Evolutionary conservation across 306 rosid genomes (phyloP).

Genomic region (Herpetospermum pedunculosum): DNA sequence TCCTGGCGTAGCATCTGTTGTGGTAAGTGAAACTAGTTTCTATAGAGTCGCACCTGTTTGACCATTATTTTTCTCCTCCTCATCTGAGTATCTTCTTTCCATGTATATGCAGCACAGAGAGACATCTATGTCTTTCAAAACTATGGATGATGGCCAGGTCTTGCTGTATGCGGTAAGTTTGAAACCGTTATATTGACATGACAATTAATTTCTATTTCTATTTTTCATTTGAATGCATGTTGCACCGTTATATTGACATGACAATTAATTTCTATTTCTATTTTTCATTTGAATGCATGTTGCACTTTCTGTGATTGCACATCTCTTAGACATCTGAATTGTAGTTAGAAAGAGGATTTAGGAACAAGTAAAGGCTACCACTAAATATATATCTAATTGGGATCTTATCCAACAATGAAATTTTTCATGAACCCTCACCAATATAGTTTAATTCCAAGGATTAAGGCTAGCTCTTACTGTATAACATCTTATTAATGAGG

Average conservation of each 20-base stretch:
- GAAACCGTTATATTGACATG: neutral
- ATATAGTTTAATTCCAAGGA: neutral
- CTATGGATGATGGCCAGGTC: slow-evolving; percentile 95
- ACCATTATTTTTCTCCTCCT: slow-evolving; percentile 6
- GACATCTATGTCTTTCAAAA: slow-evolving; percentile 96
- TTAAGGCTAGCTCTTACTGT: neutral
- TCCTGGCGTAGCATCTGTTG: slow-evolving; percentile 93
- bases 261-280: neutral
- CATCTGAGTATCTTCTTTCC: slow-evolving; percentile 12
- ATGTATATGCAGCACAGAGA: slow-evolving; percentile 75
- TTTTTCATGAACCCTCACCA: neutral
- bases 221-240: neutral
- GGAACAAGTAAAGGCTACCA: neutral
- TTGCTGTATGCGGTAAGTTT: slow-evolving; percentile 66
- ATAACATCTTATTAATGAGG: neutral
- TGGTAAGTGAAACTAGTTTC: slow-evolving; percentile 42
- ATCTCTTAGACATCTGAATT: neutral
- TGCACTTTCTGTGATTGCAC: neutral
- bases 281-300: neutral
- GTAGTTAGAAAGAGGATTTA: neutral
- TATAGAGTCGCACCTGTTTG: slow-evolving; percentile 3
- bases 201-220: neutral
- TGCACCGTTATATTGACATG: neutral
- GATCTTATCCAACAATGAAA: neutral
- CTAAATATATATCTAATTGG: neutral